phyloP scores from a whole-genome alignment of 2,329 filamentous ascomycete species.

The Blastomyces percursus region DNA sequence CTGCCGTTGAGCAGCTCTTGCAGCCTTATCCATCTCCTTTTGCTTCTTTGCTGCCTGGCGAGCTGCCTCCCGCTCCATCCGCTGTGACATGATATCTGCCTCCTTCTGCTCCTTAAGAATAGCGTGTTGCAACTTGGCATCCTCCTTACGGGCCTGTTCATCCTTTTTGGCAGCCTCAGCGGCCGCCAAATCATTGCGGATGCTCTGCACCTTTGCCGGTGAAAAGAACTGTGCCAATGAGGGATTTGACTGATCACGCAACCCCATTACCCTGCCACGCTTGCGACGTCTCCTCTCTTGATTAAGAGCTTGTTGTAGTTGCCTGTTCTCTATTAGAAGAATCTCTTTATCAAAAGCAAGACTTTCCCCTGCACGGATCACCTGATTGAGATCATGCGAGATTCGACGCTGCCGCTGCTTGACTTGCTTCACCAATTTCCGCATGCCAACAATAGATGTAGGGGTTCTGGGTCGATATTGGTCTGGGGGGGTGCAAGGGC shows the following conservation, averaged over 20 bases:
- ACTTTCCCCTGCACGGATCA: too few relatives aligned
- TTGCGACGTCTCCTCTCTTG: neutral
- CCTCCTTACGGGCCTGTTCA: neutral
- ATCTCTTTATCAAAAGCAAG: neutral
- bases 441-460: neutral
- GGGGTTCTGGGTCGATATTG: too few relatives aligned
- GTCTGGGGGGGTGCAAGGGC: too few relatives aligned
- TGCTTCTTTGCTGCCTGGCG: neutral
- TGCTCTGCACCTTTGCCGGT: neutral
- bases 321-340: too few relatives aligned
- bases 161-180: slow-evolving; percentile 1
- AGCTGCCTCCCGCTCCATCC: neutral
- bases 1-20: neutral
- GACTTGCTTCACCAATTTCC: neutral
- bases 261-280: neutral
- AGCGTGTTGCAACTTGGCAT: slow-evolving; percentile 4
- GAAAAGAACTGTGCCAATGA: slow-evolving; percentile 8
- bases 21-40: neutral
- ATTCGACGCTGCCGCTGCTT: too few relatives aligned
- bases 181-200: neutral
- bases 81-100: neutral
- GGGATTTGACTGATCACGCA: slow-evolving; percentile 1
- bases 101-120: neutral
- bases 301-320: too few relatives aligned
- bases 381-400: too few relatives aligned